These are phyloP conservation scores for Tephrocybe sp. DNA, from an alignment of 768 basidiomycete genomes.

Conservation along the genomic window DNA sequence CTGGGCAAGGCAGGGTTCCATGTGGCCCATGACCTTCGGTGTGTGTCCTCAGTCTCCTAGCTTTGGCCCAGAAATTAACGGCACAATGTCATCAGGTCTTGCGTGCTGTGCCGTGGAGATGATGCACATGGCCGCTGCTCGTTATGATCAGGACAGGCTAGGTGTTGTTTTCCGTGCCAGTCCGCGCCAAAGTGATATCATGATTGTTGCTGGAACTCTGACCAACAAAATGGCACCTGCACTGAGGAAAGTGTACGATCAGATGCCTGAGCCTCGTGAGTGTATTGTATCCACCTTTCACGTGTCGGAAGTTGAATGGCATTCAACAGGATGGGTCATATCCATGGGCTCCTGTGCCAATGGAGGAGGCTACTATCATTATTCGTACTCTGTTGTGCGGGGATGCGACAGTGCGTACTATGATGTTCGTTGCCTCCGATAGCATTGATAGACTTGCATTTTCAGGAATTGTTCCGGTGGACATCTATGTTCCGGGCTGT, in stretches of 20 bases:
- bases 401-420: conserved; percentile 86
- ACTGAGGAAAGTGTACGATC: conserved; percentile 92
- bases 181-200: conserved; percentile 95
- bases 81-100: conserved; percentile 55
- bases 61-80: not conserved
- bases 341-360: conserved; percentile 99
- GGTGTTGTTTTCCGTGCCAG: conserved; percentile 99
- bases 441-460: conserved; percentile 6
- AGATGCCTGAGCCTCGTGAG: conserved; percentile 97
- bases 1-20: conserved; percentile 96
- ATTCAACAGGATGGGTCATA: conserved; percentile 84
- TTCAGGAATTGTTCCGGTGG: conserved; percentile 92
- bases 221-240: conserved; percentile 99
- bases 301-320: conserved; percentile 2
- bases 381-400: conserved; percentile 97
- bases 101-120: conserved; percentile 99
- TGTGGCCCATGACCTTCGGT: conserved; percentile 99
- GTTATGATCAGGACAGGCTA: conserved; percentile 97
- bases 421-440: conserved; percentile 5
- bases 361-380: conserved; percentile 96
- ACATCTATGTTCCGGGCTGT: conserved; percentile 97
- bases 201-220: conserved; percentile 98
- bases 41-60: conserved; percentile 13
- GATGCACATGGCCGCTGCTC: conserved; percentile 99
- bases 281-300: conserved; percentile 14